Conservation (phyloP, 2,329 filamentous ascomycete species). For the Emericellopsis cladophorae region DNA sequence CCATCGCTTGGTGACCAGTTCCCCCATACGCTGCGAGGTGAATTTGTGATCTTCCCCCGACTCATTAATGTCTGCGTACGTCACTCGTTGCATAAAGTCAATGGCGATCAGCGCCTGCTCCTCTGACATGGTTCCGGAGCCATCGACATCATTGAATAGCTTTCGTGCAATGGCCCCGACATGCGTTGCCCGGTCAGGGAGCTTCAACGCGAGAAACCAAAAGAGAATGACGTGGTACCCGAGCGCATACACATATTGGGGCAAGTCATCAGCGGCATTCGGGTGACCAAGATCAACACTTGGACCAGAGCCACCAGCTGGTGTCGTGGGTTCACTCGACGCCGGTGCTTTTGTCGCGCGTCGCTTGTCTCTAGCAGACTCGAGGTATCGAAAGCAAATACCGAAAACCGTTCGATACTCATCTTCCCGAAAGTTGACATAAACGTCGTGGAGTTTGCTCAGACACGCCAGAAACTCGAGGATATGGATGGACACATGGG, state of each 20-base stretch:
- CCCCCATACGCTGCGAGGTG: constrained; percentile 49
- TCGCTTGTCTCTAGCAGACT: constrained; percentile 66
- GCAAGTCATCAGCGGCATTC: constrained; percentile 54
- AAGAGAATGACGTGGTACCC: constrained; percentile 94
- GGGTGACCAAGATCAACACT: constrained; percentile 10
- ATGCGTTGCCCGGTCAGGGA: constrained; percentile 70
- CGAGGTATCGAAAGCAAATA: constrained; percentile 86
- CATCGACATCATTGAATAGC: constrained; percentile 66
- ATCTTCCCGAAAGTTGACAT: constrained; percentile 79
- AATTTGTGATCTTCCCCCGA: constrained; percentile 56
- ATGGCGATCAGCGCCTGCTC: constrained; percentile 90
- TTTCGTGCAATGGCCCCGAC: constrained; percentile 86
- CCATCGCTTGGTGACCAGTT: constrained; percentile 56
- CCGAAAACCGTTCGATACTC: constrained; percentile 92
- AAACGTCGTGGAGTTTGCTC: constrained; percentile 71
- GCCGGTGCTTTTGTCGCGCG: constrained; percentile 32
- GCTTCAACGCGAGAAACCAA: constrained; percentile 86
- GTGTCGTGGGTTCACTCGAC: constrained; percentile 25
- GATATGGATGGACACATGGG: constrained; percentile 85
- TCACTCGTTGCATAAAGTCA: constrained; percentile 85
- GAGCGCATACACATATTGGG: constrained; percentile 85
- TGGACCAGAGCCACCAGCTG: constrained; percentile 6
- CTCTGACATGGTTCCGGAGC: constrained; percentile 58
- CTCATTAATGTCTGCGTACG: constrained; percentile 76
- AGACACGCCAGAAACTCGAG: constrained; percentile 89